phyloP scores from a whole-genome alignment of 305 asterid genomes.

The Solanum hybrid region DNA sequence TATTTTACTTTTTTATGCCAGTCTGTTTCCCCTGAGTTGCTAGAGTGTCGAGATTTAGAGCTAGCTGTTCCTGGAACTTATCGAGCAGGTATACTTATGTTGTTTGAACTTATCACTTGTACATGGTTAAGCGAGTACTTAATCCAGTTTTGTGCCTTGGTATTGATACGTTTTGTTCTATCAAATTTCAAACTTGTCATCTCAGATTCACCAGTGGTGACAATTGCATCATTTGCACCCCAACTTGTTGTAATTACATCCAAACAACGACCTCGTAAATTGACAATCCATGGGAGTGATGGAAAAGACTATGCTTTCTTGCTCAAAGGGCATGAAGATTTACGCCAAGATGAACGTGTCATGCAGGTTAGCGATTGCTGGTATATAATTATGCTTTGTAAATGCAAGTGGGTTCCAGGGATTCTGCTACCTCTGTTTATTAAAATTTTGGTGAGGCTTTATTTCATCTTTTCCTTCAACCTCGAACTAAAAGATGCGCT shows the following conservation, averaged over 20 bases:
- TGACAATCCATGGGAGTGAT: slow-evolving; percentile 92
- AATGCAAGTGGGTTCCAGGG: neutral
- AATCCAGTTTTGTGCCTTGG: neutral
- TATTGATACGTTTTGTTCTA: neutral
- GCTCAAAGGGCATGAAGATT: slow-evolving; percentile 97
- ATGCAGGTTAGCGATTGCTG: slow-evolving; percentile 67
- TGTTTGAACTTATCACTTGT: neutral
- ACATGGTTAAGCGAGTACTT: neutral
- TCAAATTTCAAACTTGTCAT: slow-evolving; percentile 9
- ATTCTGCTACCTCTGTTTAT: neutral
- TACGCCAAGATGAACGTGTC: slow-evolving; percentile 99
- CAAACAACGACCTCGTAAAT: slow-evolving; percentile 96
- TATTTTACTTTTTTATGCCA: slow-evolving; percentile 28
- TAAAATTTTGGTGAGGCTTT: neutral
- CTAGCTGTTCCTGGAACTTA: slow-evolving; percentile 99
- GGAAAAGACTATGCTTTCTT: slow-evolving; percentile 94
- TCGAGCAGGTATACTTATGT: slow-evolving; percentile 56
- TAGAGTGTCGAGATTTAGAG: slow-evolving; percentile 84
- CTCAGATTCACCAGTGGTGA: slow-evolving; percentile 87
- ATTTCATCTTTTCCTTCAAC: neutral
- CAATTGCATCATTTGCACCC: slow-evolving; percentile 87
- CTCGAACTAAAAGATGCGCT: neutral
- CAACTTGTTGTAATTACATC: slow-evolving; percentile 98
- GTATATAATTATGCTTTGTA: neutral
- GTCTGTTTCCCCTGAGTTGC: slow-evolving; percentile 93